phyloP scores from a whole-genome alignment of 208 protist genomes.

The Porcisia hertigi region DNA sequence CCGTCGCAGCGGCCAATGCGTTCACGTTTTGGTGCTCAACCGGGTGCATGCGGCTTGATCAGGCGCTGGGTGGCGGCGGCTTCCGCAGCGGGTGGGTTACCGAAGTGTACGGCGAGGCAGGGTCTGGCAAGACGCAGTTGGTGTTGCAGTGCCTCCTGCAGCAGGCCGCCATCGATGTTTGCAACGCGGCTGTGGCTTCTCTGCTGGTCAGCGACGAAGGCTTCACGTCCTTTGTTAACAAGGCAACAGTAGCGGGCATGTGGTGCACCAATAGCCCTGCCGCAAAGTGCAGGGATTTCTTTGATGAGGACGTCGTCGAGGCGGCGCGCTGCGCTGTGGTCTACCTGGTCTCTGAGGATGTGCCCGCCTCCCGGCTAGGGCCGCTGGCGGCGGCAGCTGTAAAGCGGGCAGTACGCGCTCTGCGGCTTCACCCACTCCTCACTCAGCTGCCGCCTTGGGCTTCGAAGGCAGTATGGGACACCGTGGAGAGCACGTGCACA shows the following conservation, averaged over 20 bases:
- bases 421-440: constrained; percentile 28
- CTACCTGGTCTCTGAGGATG: constrained; percentile 67
- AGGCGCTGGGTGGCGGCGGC: constrained; percentile 40
- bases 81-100: constrained; percentile 61
- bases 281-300: neutral
- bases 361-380: constrained; percentile 40
- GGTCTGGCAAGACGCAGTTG: constrained; percentile 81
- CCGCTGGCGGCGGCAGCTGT: constrained; percentile 33
- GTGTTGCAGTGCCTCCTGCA: constrained; percentile 63
- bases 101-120: constrained; percentile 74
- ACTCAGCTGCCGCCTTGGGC: constrained; percentile 22
- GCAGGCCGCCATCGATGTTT: constrained; percentile 35
- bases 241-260: neutral
- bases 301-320: neutral
- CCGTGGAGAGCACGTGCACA: constrained; percentile 31
- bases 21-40: constrained; percentile 35
- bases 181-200: constrained; percentile 13
- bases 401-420: constrained; percentile 10
- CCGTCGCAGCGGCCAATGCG: neutral
- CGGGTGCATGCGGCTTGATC: constrained; percentile 38
- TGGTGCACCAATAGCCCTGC: neutral
- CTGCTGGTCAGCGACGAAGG: constrained; percentile 8
- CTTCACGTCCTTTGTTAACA: neutral
- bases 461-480: constrained; percentile 10
- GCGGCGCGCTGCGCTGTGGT: constrained; percentile 31